phyloP scores from a whole-genome alignment of 2,329 filamentous ascomycete species.

The Gnomoniopsis sp. region DNA sequence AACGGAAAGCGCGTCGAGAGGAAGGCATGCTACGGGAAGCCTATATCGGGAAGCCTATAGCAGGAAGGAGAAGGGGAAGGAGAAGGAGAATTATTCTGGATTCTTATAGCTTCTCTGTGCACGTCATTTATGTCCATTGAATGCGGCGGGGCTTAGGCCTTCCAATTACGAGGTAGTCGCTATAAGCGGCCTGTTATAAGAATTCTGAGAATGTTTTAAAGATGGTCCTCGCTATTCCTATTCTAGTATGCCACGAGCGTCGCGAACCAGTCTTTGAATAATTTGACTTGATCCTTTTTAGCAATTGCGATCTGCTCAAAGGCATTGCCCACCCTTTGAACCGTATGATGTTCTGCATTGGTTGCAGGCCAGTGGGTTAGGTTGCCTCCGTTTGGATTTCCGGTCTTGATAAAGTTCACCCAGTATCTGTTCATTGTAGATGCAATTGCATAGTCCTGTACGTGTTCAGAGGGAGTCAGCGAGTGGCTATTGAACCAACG shows the following conservation, averaged over 20 bases:
- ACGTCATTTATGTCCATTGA: no score
- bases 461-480: not conserved
- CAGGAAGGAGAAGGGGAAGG: no score
- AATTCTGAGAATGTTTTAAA: no score
- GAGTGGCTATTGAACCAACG: not conserved
- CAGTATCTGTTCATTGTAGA: slow-evolving; percentile 11
- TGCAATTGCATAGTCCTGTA: slow-evolving; percentile 6
- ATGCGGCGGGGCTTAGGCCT: no score
- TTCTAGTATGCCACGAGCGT: not conserved
- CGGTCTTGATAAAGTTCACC: slow-evolving; percentile 7
- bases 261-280: slow-evolving; percentile 17
- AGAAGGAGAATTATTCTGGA: no score
- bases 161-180: no score
- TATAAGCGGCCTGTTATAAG: no score
- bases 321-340: slow-evolving; percentile 16
- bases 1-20: no score
- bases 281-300: slow-evolving; percentile 8
- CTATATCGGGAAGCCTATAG: no score
- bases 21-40: no score
- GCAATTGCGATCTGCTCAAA: slow-evolving; percentile 16
- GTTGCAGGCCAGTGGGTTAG: slow-evolving; percentile 14
- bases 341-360: slow-evolving; percentile 7
- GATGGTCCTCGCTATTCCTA: no score
- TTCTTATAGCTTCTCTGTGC: no score
- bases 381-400: slow-evolving; percentile 5